Percentiles rank a stretch among this genome's conserved stretches.
Evolutionary conservation across 202 grass and related monocot genomes (phyloP).

Genomic region (Panicum hallii): DNA sequence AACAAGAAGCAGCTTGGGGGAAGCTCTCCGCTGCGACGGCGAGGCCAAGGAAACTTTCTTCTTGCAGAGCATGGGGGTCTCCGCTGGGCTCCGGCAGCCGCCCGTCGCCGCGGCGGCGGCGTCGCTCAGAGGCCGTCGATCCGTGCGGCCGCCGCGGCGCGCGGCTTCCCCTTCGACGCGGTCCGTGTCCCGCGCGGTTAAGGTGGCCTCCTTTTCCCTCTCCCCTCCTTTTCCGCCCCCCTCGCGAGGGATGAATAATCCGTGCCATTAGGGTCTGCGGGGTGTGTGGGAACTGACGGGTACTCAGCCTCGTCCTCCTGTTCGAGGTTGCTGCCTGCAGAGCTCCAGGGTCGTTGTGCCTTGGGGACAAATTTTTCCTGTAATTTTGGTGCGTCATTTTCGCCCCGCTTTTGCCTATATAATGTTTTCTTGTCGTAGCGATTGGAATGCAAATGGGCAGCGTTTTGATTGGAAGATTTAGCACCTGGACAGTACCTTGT

Average conservation of each 20-base stretch:
- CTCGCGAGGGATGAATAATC: neutral
- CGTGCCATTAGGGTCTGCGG: neutral
- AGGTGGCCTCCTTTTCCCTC: neutral
- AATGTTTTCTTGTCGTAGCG: no score
- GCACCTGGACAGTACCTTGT: neutral
- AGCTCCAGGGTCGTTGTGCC: neutral
- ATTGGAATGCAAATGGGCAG: neutral
- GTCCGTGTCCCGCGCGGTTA: conserved; percentile 27
- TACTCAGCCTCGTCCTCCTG: neutral
- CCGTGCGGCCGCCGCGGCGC: neutral
- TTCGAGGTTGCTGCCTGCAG: neutral
- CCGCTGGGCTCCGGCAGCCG: conserved; percentile 33
- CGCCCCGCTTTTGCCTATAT: neutral
- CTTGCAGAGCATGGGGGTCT: conserved; percentile 43
- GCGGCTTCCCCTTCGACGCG: neutral
- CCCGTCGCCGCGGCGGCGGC: neutral
- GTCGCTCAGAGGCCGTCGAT: neutral
- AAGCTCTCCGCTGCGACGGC: conserved; percentile 7
- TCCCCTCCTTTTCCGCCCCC: neutral
- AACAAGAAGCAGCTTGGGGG: neutral
- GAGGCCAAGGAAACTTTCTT: neutral
- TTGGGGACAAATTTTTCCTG: neutral
- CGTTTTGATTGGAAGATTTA: conserved; percentile 2
- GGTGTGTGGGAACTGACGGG: neutral
- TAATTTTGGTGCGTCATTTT: neutral